Evolutionary conservation across 768 basidiomycete species (phyloP), one percentile per base, ranked within the genome.

Genomic region (Macrolepiota albuminosa): DNA sequence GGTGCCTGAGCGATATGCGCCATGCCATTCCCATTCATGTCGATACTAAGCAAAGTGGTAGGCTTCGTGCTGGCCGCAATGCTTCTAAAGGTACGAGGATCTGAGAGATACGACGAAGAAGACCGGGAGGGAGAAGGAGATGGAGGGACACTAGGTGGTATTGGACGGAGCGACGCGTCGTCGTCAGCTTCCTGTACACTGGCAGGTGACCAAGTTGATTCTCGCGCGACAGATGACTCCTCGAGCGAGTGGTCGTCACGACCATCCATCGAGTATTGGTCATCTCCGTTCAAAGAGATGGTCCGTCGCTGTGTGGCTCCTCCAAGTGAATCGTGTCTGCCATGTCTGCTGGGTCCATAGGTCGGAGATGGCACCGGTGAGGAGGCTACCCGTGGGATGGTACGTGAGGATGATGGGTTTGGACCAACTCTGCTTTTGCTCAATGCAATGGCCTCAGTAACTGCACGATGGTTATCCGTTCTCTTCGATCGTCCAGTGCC

Each of bases 1-100:
- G 91, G 86, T 10, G 85, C 91, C 69, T 96, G 91, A 6, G 94
- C 94, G 65, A 96, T 96, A 72, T 96, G 93, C 0, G 89, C 94
- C 80, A 94, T 87, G 13, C 89, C 90, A 64, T 86, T 86, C 7
- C 86, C 84, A 48, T 81, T 84, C 29, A 93, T 71, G 67, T 98
- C 95, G 62, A 96, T 84, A 65, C 91, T 93, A n/a, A 97, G 78
- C 29, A 98, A 73, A 0, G 95, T 98, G 6, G 95, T 98, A 2
- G 94, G 95, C 72, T 97, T 97, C 13, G 95, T 98, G 66, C 89
- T 92, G 6, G 89, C 91, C 31, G 88, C 84, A 67, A 88, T 87
- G 68, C 89, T 91, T 67, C 84, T 81, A 73, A 93, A 92, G 0
- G 91, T 93, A 56, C 87, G 83, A 16, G 91, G 83, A 66, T 91